Percentiles rank a stretch among this genome's conserved stretches.
Conservation (phyloP, 1,139 yeast species). For the Magnusiomyces sp. region DNA sequence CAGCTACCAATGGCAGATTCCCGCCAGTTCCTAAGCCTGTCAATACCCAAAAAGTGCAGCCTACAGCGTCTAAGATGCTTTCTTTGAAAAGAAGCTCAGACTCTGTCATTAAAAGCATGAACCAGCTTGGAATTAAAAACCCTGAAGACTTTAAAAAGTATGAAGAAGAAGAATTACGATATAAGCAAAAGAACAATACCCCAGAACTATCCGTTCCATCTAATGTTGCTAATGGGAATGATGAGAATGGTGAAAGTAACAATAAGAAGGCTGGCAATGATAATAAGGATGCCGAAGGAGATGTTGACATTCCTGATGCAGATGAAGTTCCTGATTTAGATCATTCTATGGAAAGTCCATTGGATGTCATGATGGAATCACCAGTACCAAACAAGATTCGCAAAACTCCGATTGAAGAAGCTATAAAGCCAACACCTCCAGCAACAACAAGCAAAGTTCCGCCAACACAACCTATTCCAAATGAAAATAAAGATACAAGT, state of each 20-base stretch:
- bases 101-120: not conserved
- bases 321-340: slow-evolving; percentile 2
- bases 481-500: not conserved
- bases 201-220: not conserved
- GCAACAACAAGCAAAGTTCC: not conserved
- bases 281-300: too few species aligned
- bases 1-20: too few species aligned
- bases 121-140: slow-evolving; percentile 1
- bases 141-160: slow-evolving; percentile 2
- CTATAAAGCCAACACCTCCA: not conserved
- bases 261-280: too few species aligned
- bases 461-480: not conserved
- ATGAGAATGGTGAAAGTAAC: too few species aligned
- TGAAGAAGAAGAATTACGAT: not conserved
- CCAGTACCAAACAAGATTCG: not conserved
- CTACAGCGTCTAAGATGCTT: not conserved
- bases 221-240: not conserved
- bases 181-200: not conserved
- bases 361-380: slow-evolving; percentile 2
- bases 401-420: not conserved
- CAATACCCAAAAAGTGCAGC: too few species aligned
- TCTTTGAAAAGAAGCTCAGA: too few species aligned
- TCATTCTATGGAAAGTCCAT: not conserved
- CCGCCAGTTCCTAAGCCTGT: too few species aligned
- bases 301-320: slow-evolving; percentile 1